Conservation (phyloP, 2,329 filamentous ascomycete species). For the Colletotrichum sp. region DNA sequence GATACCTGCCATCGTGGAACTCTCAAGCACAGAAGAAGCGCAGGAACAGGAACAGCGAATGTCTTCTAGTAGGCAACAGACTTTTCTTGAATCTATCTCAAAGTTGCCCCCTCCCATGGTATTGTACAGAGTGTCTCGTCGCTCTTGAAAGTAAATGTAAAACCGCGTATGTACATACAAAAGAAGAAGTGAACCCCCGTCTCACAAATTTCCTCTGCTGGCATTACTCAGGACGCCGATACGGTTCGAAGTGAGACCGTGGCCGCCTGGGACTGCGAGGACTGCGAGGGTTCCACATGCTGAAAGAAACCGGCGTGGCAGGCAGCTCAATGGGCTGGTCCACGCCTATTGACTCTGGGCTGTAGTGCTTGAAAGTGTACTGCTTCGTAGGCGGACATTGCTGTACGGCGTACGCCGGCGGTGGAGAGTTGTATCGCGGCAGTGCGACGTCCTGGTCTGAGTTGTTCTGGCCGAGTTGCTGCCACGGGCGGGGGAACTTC, state of each 20-base stretch:
- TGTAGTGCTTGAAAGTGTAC: conserved; percentile 10
- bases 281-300: conserved; percentile 5
- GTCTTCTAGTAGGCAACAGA: not conserved
- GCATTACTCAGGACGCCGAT: conserved; percentile 8
- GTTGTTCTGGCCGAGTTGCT: not conserved
- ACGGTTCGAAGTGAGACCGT: conserved; percentile 11
- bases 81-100: not conserved
- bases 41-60: not conserved
- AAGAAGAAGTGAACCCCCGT: not conserved
- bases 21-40: not conserved
- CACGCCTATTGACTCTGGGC: conserved; percentile 9
- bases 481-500: not conserved
- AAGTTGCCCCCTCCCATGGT: not conserved
- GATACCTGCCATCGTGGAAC: not conserved
- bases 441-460: not conserved
- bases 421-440: conserved; percentile 11
- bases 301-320: conserved; percentile 18
- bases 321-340: conserved; percentile 8
- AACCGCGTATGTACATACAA: not conserved
- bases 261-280: not conserved
- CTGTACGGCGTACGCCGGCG: conserved; percentile 2
- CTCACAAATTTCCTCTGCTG: not conserved
- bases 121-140: conserved; percentile 6
- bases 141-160: not conserved
- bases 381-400: not conserved